Evolutionary conservation across 495 filamentous ascomycete genomes (phyloP).

Genomic region (Penicillium ucsense): DNA sequence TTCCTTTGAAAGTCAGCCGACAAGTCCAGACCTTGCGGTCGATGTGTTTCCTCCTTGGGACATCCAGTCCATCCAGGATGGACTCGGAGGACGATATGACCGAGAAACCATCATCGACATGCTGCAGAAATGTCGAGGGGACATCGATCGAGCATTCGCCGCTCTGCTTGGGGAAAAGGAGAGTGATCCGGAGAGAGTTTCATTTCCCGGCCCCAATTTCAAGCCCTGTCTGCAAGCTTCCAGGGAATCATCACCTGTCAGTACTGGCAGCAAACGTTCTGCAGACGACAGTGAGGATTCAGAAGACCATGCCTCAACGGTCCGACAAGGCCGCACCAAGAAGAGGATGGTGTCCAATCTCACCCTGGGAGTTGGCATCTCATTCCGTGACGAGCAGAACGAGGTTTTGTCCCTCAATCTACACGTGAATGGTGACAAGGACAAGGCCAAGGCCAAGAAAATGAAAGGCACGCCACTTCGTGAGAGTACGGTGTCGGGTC

Average conservation of each 20-base stretch:
- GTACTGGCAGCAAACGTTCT: slow-evolving; percentile 40
- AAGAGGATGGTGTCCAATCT: slow-evolving; percentile 34
- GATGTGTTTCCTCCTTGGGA: slow-evolving; percentile 46
- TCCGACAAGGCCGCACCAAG: slow-evolving; percentile 24
- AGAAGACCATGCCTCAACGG: slow-evolving; percentile 21
- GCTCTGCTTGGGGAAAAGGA: slow-evolving; percentile 45
- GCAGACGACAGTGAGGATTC: slow-evolving; percentile 37
- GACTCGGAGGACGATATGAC: slow-evolving; percentile 47
- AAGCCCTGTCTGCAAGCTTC: slow-evolving; percentile 32
- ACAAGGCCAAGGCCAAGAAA: slow-evolving; percentile 6
- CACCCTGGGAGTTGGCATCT: slow-evolving; percentile 36
- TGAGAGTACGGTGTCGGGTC: no score
- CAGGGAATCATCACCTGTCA: slow-evolving; percentile 36
- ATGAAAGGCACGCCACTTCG: not conserved
- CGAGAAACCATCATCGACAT: slow-evolving; percentile 45
- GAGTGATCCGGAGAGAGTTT: slow-evolving; percentile 18
- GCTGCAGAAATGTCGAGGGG: slow-evolving; percentile 50
- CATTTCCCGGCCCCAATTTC: slow-evolving; percentile 18
- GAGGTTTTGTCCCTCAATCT: slow-evolving; percentile 37
- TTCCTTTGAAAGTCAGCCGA: not conserved
- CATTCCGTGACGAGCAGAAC: slow-evolving; percentile 34
- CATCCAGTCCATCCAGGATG: slow-evolving; percentile 47
- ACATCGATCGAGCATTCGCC: slow-evolving; percentile 49
- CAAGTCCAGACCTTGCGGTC: slow-evolving; percentile 25
- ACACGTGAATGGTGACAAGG: slow-evolving; percentile 16